Percentiles rank a stretch among this genome's conserved stretches.
Evolutionary conservation across 2,329 filamentous ascomycete genomes (phyloP).

Genomic region (Arachnopeziza araneosa): DNA sequence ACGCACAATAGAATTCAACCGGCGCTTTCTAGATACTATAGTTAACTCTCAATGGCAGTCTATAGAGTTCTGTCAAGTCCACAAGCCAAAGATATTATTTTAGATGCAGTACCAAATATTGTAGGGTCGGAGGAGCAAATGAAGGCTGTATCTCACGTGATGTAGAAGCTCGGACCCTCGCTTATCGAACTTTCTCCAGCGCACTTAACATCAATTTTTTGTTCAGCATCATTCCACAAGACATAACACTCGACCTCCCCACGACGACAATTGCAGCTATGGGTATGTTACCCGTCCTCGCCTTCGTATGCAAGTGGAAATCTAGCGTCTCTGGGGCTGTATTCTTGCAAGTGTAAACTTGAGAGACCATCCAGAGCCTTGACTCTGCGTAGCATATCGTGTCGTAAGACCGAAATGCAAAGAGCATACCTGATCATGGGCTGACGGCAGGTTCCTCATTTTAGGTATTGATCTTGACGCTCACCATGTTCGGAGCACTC

Average conservation of each 20-base stretch:
- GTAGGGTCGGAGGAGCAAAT: no score
- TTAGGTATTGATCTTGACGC: constrained; percentile 67
- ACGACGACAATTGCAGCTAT: constrained; percentile 28
- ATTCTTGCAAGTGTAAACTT: constrained; percentile 13
- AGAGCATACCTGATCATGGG: constrained; percentile 63
- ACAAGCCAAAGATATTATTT: no score
- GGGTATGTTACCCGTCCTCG: constrained; percentile 32
- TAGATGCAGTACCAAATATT: no score
- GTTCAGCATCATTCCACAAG: not conserved
- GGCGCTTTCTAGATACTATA: no score
- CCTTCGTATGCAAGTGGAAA: constrained; percentile 33
- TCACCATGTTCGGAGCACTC: constrained; percentile 64
- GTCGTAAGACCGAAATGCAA: constrained; percentile 32
- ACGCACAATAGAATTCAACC: no score
- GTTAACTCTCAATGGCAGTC: no score
- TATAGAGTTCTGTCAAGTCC: no score
- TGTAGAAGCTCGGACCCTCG: no score
- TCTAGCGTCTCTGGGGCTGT: constrained; percentile 19
- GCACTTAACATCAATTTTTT: not conserved
- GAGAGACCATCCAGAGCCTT: constrained; percentile 16
- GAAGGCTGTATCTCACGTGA: no score
- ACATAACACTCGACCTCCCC: constrained; percentile 14
- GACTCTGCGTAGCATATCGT: constrained; percentile 29
- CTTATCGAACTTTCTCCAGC: not conserved
- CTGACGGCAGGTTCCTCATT: constrained; percentile 51